phyloP scores from a whole-genome alignment of 2,329 filamentous ascomycete species.

The Sarocladiaceae sp. region DNA sequence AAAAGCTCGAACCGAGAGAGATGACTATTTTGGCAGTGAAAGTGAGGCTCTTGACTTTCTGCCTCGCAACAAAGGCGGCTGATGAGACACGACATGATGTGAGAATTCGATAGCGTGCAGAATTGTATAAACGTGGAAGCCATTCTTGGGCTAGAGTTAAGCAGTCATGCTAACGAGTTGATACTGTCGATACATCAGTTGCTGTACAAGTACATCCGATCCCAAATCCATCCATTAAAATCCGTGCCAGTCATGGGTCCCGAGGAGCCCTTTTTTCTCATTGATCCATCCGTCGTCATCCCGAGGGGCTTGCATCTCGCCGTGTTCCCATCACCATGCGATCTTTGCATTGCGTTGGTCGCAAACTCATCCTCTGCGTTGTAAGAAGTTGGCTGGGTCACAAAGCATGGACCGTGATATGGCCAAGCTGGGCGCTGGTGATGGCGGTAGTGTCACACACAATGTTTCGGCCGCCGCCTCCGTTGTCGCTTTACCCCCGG shows the following conservation, averaged over 20 bases:
- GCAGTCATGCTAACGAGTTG: background rate
- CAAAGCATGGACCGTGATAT: background rate
- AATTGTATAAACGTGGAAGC: no score
- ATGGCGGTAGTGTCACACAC: background rate
- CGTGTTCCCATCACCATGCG: background rate
- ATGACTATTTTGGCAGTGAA: background rate
- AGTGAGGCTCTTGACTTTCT: background rate
- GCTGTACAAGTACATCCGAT: slow-evolving; percentile 3
- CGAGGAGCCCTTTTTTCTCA: background rate
- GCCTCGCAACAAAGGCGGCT: background rate
- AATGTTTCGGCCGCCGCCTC: background rate
- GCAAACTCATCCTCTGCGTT: background rate
- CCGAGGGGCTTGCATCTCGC: background rate
- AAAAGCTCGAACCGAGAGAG: no score
- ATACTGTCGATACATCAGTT: background rate
- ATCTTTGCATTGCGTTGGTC: background rate
- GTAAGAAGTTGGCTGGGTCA: background rate
- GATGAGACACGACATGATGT: background rate
- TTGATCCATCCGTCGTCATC: background rate
- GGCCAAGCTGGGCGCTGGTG: background rate
- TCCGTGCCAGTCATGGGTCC: slow-evolving; percentile 6
- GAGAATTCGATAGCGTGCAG: no score
- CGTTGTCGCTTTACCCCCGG: no score
- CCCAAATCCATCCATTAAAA: slow-evolving; percentile 3
- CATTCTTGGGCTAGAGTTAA: background rate